Conservation (phyloP, 2,329 filamentous ascomycete genomes). For the Colletotrichum sp. region DNA sequence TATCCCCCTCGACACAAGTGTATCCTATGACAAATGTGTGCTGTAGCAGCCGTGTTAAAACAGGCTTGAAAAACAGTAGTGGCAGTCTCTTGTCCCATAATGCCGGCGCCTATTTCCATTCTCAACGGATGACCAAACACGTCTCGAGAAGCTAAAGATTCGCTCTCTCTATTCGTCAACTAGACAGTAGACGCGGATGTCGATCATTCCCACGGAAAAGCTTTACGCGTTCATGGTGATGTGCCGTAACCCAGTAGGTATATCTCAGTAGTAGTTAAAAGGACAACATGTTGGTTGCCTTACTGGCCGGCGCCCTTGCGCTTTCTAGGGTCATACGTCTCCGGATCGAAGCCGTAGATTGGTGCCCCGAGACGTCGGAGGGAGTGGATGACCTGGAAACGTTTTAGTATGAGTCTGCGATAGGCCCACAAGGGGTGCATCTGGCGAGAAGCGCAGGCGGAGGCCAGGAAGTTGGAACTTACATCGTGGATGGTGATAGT, state of each 20-base stretch:
- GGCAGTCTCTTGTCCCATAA: background rate
- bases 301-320: background rate
- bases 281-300: background rate
- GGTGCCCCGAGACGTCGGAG: slow-evolving; percentile 54
- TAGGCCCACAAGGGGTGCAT: background rate
- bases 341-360: slow-evolving; percentile 63
- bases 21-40: background rate
- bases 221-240: background rate
- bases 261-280: background rate
- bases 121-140: background rate
- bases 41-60: background rate
- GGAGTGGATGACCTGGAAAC: slow-evolving; percentile 56
- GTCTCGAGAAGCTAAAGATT: background rate
- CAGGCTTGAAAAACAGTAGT: background rate
- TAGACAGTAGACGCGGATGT: background rate
- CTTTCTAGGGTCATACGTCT: slow-evolving; percentile 34
- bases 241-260: background rate
- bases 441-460: background rate
- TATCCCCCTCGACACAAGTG: background rate
- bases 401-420: background rate
- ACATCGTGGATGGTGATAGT: slow-evolving; percentile 70
- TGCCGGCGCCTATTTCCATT: background rate
- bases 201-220: background rate
- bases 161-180: background rate
- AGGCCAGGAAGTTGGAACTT: slow-evolving; percentile 28